Conservation (phyloP, 2,329 filamentous ascomycete species). For the Arachnomyces sp. region DNA sequence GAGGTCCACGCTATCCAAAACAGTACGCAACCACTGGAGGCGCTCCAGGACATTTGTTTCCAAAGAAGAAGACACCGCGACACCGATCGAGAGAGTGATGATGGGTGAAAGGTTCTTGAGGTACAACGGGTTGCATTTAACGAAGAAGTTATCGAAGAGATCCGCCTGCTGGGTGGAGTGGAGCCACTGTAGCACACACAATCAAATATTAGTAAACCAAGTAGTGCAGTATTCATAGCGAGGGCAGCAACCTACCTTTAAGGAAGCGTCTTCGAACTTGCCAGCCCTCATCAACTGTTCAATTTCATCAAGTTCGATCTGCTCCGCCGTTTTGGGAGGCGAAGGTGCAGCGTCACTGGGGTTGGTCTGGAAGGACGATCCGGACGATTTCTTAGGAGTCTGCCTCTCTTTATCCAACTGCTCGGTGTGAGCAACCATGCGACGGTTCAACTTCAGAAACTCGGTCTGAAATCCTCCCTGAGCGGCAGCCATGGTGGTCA, state of each 20-base stretch:
- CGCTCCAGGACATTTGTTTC: conserved; percentile 47
- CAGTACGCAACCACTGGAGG: conserved; percentile 52
- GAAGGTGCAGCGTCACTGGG: background rate
- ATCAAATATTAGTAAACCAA: conserved; percentile 13
- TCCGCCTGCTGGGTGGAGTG: conserved; percentile 52
- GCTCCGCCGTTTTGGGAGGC: conserved; percentile 20
- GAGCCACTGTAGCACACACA: conserved; percentile 44
- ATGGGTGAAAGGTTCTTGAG: conserved; percentile 49
- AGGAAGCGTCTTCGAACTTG: conserved; percentile 38
- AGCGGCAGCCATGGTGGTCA: conserved; percentile 35
- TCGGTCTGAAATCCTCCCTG: conserved; percentile 37
- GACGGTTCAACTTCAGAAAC: conserved; percentile 29
- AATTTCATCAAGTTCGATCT: conserved; percentile 37
- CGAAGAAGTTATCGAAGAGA: conserved; percentile 57
- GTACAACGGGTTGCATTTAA: conserved; percentile 50
- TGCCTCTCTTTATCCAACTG: conserved; percentile 4
- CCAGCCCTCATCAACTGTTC: conserved; percentile 31
- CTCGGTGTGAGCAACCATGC: conserved; percentile 17
- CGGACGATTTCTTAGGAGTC: background rate
- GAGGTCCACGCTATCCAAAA: conserved; percentile 48
- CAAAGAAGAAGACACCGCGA: conserved; percentile 53
- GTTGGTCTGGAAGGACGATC: background rate
- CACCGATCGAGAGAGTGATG: conserved; percentile 53
- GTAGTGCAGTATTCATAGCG: background rate
- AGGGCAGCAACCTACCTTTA: conserved; percentile 29